Percentiles rank a stretch among this genome's conserved stretches.
Evolutionary conservation across 495 filamentous ascomycete species (phyloP).

Genomic region (Penicillium dipodomyicola): DNA sequence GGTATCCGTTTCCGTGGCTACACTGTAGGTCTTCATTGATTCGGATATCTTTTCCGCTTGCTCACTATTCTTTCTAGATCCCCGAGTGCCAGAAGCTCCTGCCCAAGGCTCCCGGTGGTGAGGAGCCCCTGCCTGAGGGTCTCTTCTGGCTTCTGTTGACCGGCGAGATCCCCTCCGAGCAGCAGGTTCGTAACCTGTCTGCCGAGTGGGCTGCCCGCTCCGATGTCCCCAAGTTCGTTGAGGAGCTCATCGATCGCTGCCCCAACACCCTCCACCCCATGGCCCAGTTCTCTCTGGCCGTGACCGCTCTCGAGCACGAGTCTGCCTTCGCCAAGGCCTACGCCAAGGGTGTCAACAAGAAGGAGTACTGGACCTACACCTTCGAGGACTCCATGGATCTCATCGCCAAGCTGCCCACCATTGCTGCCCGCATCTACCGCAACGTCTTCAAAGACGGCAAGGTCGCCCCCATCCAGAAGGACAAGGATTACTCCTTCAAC

Average conservation of each 20-base stretch:
- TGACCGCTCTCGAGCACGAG: slow-evolving; percentile 96
- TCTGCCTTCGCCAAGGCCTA: slow-evolving; percentile 97
- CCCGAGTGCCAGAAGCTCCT: slow-evolving; percentile 97
- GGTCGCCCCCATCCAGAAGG: slow-evolving; percentile 89
- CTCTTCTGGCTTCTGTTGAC: slow-evolving; percentile 99
- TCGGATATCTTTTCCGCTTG: slow-evolving; percentile 18
- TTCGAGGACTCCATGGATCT: slow-evolving; percentile 99
- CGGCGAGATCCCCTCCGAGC: slow-evolving; percentile 92
- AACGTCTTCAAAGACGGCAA: slow-evolving; percentile 99
- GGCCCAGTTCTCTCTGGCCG: slow-evolving; percentile 97
- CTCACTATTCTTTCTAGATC: slow-evolving; percentile 53
- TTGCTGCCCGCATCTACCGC: slow-evolving; percentile 97
- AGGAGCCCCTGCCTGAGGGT: slow-evolving; percentile 96
- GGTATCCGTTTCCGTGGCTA: slow-evolving; percentile 98
- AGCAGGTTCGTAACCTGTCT: slow-evolving; percentile 96
- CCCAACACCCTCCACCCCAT: slow-evolving; percentile 98
- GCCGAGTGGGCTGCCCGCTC: slow-evolving; percentile 98
- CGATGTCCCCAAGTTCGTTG: slow-evolving; percentile 92
- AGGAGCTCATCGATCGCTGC: slow-evolving; percentile 99
- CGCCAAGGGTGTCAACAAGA: slow-evolving; percentile 97
- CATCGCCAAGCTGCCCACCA: slow-evolving; percentile 98
- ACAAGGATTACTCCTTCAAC: slow-evolving; percentile 98
- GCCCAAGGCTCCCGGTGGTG: slow-evolving; percentile 91
- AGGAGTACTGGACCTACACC: slow-evolving; percentile 98
- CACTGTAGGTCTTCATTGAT: slow-evolving; percentile 56